Base-by-base conservation (phyloP, 345 rosid genomes). In the Gynandropsis gynandra region DNA sequence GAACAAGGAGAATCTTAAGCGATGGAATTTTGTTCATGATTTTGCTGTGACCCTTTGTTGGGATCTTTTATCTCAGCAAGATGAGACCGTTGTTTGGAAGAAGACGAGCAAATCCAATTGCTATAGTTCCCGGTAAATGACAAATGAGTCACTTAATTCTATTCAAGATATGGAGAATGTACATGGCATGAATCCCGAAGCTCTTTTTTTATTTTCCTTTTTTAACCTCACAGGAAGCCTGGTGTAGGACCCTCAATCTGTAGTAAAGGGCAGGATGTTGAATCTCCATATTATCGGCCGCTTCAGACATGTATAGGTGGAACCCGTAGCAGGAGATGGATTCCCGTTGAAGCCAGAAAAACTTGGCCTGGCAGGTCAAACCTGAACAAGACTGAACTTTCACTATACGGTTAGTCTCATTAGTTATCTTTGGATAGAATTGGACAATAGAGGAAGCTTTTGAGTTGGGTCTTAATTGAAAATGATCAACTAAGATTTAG, bases 71-170 rank as follows among this genome's bases (percentile, higher is more conserved):
- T 58, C 80, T 50, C 97, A 93, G 61, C 95, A 93, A 76, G 99
- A 93, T 11, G 88, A 88, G 67, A 93, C 99, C 53, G 93, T 80
- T 65, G 78, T 88, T 8, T 93, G 99, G 99, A 93, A 80, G 64
- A 93, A 93, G 80, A 81, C 94, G 7, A 62, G 62, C 66, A 75
- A 83, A 76, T 80, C 55, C 43, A 78, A 65, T 61, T 93, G 97
- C 61, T 81, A 93, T 47, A 65, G 71, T 63, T 76, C 88, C 41
- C 62, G 95, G 98, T 92, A 59, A 69, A 85, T 50, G 50, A 55
- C 20, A 42, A 12, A 41, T 13, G 10, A 42, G 16, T 42, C 17
- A n/a, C 19, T 42, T 3, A 8, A 7, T 42, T 42, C 2, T 18
- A 36, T 18, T 37, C 10, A 52, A 36, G 24, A 64, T 48, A 51